These are phyloP conservation scores for Pichia norvegensis DNA, from an alignment of 1,139 yeast species.

Conservation along the genomic window DNA sequence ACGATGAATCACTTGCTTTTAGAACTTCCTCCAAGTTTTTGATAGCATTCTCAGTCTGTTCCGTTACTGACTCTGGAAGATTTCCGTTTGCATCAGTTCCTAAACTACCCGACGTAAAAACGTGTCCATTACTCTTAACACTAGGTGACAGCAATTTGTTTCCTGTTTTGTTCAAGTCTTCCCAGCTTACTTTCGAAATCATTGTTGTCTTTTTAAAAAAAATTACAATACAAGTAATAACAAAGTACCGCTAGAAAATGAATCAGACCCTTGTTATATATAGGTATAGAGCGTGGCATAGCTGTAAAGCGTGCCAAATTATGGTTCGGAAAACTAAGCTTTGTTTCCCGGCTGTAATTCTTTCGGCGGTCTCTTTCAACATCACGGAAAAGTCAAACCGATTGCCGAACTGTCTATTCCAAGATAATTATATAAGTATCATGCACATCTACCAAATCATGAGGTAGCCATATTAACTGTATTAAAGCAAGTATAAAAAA, in stretches of 20 bases:
- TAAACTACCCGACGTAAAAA: constrained; percentile 39
- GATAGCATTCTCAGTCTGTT: constrained; percentile 39
- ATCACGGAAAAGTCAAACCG: neutral
- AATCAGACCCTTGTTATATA: no score
- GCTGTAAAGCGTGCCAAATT: no score
- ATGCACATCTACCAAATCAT: neutral
- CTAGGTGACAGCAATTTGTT: constrained; percentile 36
- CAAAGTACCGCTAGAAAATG: no score
- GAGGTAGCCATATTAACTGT: neutral
- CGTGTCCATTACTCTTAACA: constrained; percentile 40
- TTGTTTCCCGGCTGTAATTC: neutral
- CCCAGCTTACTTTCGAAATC: neutral
- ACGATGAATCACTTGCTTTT: constrained; percentile 37
- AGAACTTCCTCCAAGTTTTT: constrained; percentile 38
- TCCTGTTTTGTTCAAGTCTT: constrained; percentile 1
- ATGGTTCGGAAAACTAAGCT: neutral
- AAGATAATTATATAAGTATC: neutral
- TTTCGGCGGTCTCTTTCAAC: neutral
- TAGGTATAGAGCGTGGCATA: no score
- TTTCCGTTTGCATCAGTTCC: constrained; percentile 30
- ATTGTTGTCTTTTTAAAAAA: neutral
- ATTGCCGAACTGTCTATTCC: neutral
- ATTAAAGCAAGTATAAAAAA: neutral
- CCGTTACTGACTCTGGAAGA: constrained; percentile 10
- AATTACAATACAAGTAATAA: neutral